These are phyloP conservation scores for Jatropha multifida DNA, from an alignment of 441 rosid species.

Conservation along the genomic window DNA sequence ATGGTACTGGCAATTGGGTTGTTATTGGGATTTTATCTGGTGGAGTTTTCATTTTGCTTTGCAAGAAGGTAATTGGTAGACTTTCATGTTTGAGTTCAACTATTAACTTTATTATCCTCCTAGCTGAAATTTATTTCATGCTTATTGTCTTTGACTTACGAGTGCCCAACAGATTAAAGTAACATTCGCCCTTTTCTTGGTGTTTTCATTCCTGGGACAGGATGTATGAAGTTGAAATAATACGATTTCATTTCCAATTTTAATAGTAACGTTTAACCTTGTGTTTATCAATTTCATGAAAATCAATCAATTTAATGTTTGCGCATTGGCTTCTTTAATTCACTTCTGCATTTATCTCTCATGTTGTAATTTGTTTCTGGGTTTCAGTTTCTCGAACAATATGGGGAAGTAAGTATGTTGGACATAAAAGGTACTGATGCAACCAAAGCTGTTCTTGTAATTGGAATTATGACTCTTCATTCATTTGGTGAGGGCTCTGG, in stretches of 20 bases:
- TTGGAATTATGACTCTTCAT: conserved; percentile 99
- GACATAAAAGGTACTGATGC: conserved; percentile 99
- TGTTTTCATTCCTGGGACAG: neutral
- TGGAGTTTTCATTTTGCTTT: conserved; percentile 83
- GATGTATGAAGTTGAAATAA: neutral
- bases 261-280: neutral
- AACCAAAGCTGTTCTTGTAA: conserved; percentile 86
- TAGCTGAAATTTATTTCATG: conserved; percentile 9
- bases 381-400: conserved; percentile 87
- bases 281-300: neutral
- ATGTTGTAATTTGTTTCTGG: conserved; percentile 16
- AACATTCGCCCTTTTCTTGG: neutral
- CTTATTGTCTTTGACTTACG: conserved; percentile 4
- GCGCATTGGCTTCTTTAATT: neutral
- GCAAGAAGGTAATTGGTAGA: conserved; percentile 67
- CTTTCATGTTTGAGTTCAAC: neutral
- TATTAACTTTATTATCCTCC: neutral
- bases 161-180: neutral
- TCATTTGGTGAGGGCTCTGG: conserved; percentile 99
- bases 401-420: conserved; percentile 97
- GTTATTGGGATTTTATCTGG: conserved; percentile 88
- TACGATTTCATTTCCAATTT: neutral
- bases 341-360: neutral
- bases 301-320: neutral
- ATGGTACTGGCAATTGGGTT: conserved; percentile 91